Evolutionary conservation across 306 rosid species (phyloP).

Genomic region (Quercus berberidifolia): DNA sequence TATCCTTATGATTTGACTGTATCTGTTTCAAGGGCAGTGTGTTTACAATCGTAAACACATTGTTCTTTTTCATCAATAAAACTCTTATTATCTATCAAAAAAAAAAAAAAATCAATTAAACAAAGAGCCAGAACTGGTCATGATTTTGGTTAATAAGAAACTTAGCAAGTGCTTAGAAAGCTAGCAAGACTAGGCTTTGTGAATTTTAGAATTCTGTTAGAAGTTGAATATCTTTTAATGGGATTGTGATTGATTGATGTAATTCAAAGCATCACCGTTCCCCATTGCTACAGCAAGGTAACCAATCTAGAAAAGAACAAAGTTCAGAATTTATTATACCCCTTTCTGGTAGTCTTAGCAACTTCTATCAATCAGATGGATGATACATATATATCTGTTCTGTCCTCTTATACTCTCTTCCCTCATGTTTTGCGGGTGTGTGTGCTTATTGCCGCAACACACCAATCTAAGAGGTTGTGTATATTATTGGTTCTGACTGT

Average conservation of each 20-base stretch:
- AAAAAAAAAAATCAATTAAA: too few relatives aligned
- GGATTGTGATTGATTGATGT: not conserved
- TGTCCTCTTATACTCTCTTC: not conserved
- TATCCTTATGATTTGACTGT: too few relatives aligned
- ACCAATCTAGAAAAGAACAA: not conserved
- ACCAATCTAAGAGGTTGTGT: not conserved
- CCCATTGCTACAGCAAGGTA: not conserved
- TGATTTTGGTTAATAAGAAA: not conserved
- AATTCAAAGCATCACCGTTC: not conserved
- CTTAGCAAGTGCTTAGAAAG: not conserved
- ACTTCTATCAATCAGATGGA: not conserved
- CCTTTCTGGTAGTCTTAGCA: not conserved
- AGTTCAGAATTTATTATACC: not conserved
- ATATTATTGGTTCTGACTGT: slow-evolving; percentile 12
- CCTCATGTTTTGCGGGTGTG: not conserved
- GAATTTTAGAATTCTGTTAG: not conserved
- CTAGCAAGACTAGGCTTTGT: not conserved
- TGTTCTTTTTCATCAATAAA: too few relatives aligned
- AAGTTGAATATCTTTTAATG: not conserved
- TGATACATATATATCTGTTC: not conserved
- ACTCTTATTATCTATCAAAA: too few relatives aligned
- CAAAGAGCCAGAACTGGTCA: not conserved
- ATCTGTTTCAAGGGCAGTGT: too few relatives aligned
- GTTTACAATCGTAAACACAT: too few relatives aligned
- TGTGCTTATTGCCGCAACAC: slow-evolving; percentile 9